Evolutionary conservation across 192 early-diverging fungal genomes (phyloP), one percentile per base, ranked within the genome.

Genomic region (Phlyctochytrium planicorne): DNA sequence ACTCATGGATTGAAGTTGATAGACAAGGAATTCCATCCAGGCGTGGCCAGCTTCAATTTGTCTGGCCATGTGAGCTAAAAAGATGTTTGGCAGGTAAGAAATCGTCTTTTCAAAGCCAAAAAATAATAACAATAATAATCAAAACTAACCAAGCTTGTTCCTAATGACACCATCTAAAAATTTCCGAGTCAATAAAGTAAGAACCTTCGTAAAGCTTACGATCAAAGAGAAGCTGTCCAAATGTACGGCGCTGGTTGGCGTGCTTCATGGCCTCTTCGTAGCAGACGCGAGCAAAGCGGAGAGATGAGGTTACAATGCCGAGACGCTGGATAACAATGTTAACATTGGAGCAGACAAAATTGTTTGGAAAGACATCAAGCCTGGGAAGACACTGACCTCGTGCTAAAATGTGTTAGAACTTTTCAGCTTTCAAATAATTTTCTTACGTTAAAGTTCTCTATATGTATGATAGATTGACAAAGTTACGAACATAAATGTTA

Each of bases 271-370:
- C 72, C 12, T 67, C 72, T 33, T 73, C 65, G 29, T 61, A 72
- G 63, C 91, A 92, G 60, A 91, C 89, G 70, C 91, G 88, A 23
- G 91, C 87, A 20, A 89, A 87, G n/a, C 91, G 85, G 60, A 74
- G 89, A 12, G 90, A 89, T 68, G 89, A 82, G 50, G 87, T 81
- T 30, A 82, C 78, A 59, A 90, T 86, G 16, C 67, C 66, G 29
- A 91, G 78, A 32, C 91, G 84, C 69, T n/a, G n/a, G n/a, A n/a
- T n/a, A n/a, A n/a, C n/a, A n/a, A n/a, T n/a, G n/a, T n/a, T n/a
- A n/a, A n/a, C n/a, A n/a, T n/a, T n/a, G n/a, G n/a, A n/a, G n/a
- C n/a, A n/a, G n/a, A n/a, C n/a, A n/a, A n/a, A n/a, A n/a, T n/a
- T n/a, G n/a, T n/a, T n/a, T n/a, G n/a, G n/a, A n/a, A n/a, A n/a